Evolutionary conservation across 2,329 filamentous ascomycete species (phyloP).

Genomic region (Cytospora mali): DNA sequence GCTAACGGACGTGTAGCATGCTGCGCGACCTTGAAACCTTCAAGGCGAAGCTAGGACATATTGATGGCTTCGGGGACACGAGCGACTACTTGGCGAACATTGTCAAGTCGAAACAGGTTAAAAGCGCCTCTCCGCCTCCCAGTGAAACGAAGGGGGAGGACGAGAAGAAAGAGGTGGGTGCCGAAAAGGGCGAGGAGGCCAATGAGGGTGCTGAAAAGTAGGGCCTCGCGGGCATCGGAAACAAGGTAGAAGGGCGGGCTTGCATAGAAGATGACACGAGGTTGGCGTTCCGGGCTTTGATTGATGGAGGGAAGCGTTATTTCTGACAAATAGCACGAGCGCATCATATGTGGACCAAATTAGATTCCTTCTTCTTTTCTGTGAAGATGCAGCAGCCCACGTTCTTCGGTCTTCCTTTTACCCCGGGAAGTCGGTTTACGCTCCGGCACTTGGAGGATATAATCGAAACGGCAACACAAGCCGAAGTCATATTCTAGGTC

Average conservation of each 20-base stretch:
- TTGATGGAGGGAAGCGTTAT: background rate
- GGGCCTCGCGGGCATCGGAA: slow-evolving; percentile 11
- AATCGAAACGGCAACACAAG: background rate
- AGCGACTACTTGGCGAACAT: slow-evolving; percentile 70
- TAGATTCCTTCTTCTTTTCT: slow-evolving; percentile 16
- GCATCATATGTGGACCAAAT: slow-evolving; percentile 10
- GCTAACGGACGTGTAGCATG: slow-evolving; percentile 57
- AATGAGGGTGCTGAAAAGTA: slow-evolving; percentile 4
- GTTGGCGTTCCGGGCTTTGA: background rate
- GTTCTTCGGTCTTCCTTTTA: background rate
- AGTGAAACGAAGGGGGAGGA: slow-evolving; percentile 28
- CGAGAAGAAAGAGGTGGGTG: slow-evolving; percentile 26
- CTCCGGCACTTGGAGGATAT: background rate
- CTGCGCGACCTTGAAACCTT: slow-evolving; percentile 76
- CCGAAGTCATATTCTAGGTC: background rate
- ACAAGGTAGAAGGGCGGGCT: background rate
- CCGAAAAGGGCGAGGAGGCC: slow-evolving; percentile 10
- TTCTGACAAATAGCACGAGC: slow-evolving; percentile 19
- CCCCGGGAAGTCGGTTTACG: background rate
- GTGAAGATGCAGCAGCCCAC: slow-evolving; percentile 3
- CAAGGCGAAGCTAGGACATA: slow-evolving; percentile 68
- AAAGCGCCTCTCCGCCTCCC: slow-evolving; percentile 31
- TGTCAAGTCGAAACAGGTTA: slow-evolving; percentile 60
- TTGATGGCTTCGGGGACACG: slow-evolving; percentile 77
- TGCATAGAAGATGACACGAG: background rate